Percentiles rank a stretch among this genome's conserved stretches.
These are phyloP conservation scores for Paramecium primaurelia DNA, from an alignment of 73 alveolate genomes.

Conservation along the genomic window DNA sequence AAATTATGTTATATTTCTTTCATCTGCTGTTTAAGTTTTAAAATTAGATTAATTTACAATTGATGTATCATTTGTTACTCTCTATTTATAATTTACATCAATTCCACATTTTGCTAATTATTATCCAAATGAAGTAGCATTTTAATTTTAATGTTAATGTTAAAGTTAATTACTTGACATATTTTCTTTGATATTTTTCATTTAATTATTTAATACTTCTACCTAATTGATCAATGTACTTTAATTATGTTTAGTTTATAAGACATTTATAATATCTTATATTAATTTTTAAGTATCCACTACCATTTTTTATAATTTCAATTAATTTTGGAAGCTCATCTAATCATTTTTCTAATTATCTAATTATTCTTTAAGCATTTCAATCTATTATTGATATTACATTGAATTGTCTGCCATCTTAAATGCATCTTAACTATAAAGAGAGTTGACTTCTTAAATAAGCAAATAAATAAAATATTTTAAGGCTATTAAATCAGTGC, in stretches of 20 bases:
- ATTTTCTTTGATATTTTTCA: constrained; percentile 1
- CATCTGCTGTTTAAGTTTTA: background rate
- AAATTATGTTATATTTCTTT: background rate
- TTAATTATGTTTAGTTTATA: background rate
- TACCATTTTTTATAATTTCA: background rate
- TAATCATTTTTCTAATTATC: background rate
- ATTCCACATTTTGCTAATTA: background rate
- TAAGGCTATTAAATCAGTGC: constrained; percentile 29
- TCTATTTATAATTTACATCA: background rate
- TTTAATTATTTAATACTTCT: background rate
- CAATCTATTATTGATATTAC: background rate
- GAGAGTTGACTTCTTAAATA: background rate
- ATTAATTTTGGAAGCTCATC: background rate
- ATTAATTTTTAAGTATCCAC: background rate
- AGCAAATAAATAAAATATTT: background rate
- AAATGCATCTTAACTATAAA: background rate
- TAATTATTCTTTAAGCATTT: background rate
- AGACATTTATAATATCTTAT: background rate
- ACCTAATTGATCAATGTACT: background rate
- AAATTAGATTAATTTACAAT: background rate
- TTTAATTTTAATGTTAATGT: background rate
- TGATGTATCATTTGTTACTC: background rate
- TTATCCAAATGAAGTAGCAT: background rate
- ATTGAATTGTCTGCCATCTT: background rate
- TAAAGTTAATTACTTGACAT: background rate